Conservation (phyloP, 805 yeast genomes). For the Starmera amethionina region DNA sequence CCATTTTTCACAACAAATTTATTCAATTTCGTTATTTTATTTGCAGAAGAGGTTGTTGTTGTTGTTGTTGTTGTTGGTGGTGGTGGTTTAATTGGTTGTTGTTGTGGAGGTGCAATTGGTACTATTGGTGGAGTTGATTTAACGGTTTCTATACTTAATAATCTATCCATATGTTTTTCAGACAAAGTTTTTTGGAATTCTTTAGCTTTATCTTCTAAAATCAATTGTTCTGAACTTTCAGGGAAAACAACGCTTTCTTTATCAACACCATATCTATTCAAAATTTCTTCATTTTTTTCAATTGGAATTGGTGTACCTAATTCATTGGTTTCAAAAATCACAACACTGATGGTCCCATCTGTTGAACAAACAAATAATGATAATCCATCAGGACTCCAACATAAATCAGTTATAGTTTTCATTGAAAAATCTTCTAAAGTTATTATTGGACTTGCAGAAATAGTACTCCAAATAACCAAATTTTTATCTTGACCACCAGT, state of each 20-base stretch:
- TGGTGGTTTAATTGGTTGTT: conserved; percentile 1
- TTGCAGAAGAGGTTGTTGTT: background rate
- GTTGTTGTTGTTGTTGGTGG: background rate
- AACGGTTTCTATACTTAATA: conserved; percentile 25
- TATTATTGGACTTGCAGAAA: conserved; percentile 63
- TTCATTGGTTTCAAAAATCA: conserved; percentile 54
- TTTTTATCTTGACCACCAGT: conserved; percentile 94
- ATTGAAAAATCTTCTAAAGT: conserved; percentile 68
- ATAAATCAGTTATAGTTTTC: conserved; percentile 77
- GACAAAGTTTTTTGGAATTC: conserved; percentile 21
- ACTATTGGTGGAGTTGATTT: conserved; percentile 2
- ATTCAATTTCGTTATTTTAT: conserved; percentile 18
- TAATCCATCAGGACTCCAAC: conserved; percentile 82
- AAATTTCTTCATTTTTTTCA: conserved; percentile 56
- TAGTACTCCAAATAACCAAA: conserved; percentile 81
- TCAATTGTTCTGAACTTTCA: conserved; percentile 73
- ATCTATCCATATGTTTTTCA: conserved; percentile 29
- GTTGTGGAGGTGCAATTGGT: conserved; percentile 2
- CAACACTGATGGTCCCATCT: conserved; percentile 72
- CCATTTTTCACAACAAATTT: conserved; percentile 65
- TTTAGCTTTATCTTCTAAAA: conserved; percentile 56
- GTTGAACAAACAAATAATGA: conserved; percentile 67
- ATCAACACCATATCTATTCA: conserved; percentile 82
- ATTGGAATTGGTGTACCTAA: conserved; percentile 54
- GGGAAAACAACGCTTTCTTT: conserved; percentile 79